phyloP scores from a whole-genome alignment of 2,329 filamentous ascomycete genomes.

The Diaporthe australafricana region DNA sequence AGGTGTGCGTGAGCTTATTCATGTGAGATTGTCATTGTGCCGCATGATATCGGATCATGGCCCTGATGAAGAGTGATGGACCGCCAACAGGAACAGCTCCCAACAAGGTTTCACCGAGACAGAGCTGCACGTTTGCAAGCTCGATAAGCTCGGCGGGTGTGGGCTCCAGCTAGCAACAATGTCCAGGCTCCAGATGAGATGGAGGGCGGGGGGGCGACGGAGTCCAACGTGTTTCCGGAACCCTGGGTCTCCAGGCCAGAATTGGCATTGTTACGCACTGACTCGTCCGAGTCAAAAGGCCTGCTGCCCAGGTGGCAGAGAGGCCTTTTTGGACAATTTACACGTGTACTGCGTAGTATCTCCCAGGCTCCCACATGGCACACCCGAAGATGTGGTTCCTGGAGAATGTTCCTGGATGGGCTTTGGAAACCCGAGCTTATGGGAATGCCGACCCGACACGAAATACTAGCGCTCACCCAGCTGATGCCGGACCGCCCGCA shows the following conservation, averaged over 20 bases:
- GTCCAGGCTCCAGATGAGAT: background rate
- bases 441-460: constrained; percentile 1
- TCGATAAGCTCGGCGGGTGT: background rate
- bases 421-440: background rate
- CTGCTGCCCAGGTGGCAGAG: background rate
- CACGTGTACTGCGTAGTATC: too few relatives aligned
- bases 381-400: constrained; percentile 20
- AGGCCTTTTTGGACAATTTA: background rate
- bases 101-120: background rate
- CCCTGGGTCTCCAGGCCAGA: background rate
- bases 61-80: background rate
- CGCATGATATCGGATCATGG: background rate
- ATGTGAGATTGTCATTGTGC: background rate
- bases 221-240: background rate
- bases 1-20: background rate
- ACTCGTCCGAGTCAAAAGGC: background rate
- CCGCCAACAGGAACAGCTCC: background rate
- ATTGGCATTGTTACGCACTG: background rate
- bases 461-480: constrained; percentile 2
- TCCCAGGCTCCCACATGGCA: constrained; percentile 25
- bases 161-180: background rate
- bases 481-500: constrained; percentile 12
- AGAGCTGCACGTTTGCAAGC: background rate
- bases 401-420: background rate
- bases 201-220: background rate